phyloP scores from a whole-genome alignment of 2,329 filamentous ascomycete genomes.

The Talaromyces sp. region DNA sequence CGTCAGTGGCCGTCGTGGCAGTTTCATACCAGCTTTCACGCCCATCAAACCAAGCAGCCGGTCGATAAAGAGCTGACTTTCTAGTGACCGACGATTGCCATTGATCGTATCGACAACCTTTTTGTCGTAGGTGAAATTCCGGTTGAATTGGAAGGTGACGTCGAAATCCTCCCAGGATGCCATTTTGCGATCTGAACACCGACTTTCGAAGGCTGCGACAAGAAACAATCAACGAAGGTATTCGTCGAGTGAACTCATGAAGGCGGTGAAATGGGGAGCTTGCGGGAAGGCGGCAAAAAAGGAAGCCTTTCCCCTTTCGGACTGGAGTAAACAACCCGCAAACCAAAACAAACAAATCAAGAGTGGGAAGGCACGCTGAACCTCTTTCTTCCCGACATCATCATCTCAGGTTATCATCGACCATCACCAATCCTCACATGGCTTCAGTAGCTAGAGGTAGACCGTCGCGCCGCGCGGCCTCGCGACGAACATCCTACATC shows the following conservation, averaged over 20 bases:
- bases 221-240: background rate
- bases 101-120: conserved; percentile 63
- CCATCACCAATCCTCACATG: conserved; percentile 30
- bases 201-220: background rate
- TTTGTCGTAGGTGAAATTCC: conserved; percentile 62
- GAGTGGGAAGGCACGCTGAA: conserved; percentile 20
- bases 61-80: conserved; percentile 75
- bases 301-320: conserved; percentile 35
- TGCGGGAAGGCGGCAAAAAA: conserved; percentile 31
- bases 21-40: conserved; percentile 62
- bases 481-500: conserved; percentile 70
- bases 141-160: conserved; percentile 63
- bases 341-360: conserved; percentile 24
- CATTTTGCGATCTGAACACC: conserved; percentile 29
- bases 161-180: conserved; percentile 62
- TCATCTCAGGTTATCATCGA: conserved; percentile 25
- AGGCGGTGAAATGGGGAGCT: conserved; percentile 13
- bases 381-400: conserved; percentile 26
- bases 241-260: conserved; percentile 16
- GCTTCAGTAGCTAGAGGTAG: conserved; percentile 48
- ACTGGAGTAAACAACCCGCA: conserved; percentile 41
- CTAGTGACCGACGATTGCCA: conserved; percentile 64
- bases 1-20: background rate
- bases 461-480: conserved; percentile 59
- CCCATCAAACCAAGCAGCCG: conserved; percentile 69